A percentile compares a stretch with the other conserved stretches of the same genome.
Conservation (phyloP, 2,329 filamentous ascomycete species). For the Penicillium glabrum region DNA sequence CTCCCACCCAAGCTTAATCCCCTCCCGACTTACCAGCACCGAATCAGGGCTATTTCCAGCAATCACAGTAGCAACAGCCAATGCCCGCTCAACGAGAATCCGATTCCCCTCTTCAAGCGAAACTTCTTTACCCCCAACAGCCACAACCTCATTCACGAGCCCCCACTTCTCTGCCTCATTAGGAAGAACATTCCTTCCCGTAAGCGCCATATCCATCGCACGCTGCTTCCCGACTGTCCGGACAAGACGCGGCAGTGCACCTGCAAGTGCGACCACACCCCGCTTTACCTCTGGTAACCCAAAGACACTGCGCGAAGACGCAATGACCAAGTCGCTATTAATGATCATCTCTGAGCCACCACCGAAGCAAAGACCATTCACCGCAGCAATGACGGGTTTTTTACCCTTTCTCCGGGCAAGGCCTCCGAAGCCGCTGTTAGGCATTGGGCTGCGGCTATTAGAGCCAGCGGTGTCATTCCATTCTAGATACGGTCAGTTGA, state of each 20-base stretch:
- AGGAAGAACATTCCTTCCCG: conserved; percentile 61
- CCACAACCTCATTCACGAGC: conserved; percentile 57
- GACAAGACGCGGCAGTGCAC: conserved; percentile 66
- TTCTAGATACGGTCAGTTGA: conserved; percentile 24
- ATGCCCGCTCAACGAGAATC: conserved; percentile 16
- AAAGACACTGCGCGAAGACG: conserved; percentile 58
- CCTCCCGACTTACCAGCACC: conserved; percentile 71
- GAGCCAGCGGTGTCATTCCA: conserved; percentile 29
- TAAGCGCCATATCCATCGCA: conserved; percentile 71
- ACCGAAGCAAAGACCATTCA: conserved; percentile 73
- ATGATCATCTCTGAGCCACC: conserved; percentile 75
- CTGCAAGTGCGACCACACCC: conserved; percentile 70
- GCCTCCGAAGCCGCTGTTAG: conserved; percentile 41
- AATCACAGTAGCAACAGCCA: conserved; percentile 59
- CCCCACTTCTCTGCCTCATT: conserved; percentile 65
- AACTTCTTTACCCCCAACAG: conserved; percentile 10
- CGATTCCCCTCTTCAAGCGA: conserved; percentile 6
- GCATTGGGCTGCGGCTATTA: conserved; percentile 20
- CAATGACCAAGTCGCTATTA: conserved; percentile 70
- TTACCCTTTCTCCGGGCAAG: conserved; percentile 47
- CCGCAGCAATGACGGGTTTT: conserved; percentile 73
- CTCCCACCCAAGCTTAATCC: conserved; percentile 72
- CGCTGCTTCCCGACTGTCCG: conserved; percentile 66
- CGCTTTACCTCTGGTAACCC: conserved; percentile 70
- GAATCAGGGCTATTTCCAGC: conserved; percentile 71